phyloP scores from a whole-genome alignment of 2,329 filamentous ascomycete species.

The Epichloe gansuensis region DNA sequence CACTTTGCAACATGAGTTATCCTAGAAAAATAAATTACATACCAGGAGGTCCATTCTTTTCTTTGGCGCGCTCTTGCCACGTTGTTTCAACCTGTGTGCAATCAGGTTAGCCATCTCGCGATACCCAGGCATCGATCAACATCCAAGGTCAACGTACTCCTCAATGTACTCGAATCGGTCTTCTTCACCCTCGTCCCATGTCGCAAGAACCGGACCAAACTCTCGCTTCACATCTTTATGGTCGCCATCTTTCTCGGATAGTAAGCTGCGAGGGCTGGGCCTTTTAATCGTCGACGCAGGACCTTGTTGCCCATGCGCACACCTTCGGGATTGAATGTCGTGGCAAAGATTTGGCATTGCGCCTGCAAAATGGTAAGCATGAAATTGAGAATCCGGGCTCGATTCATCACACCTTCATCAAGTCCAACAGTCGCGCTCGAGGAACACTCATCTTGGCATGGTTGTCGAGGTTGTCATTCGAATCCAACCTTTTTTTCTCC shows the following conservation, averaged over 20 bases:
- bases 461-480: constrained; percentile 14
- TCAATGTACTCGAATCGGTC: constrained; percentile 66
- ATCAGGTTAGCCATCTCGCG: constrained; percentile 16
- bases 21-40: constrained; percentile 8
- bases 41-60: constrained; percentile 57
- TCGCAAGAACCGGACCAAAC: constrained; percentile 54
- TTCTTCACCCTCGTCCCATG: constrained; percentile 64
- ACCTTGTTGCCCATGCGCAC: constrained; percentile 83
- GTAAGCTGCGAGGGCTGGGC: constrained; percentile 74
- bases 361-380: constrained; percentile 38
- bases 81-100: constrained; percentile 49
- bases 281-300: constrained; percentile 74
- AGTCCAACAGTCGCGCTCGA: constrained; percentile 51
- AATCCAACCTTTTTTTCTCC: neutral
- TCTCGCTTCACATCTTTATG: constrained; percentile 59
- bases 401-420: constrained; percentile 58
- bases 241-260: constrained; percentile 69
- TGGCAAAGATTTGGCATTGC: constrained; percentile 86
- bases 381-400: neutral
- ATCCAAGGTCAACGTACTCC: constrained; percentile 34
- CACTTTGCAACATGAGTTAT: no score
- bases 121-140: neutral
- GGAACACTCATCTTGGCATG: constrained; percentile 47
- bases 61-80: constrained; percentile 80
- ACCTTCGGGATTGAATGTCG: constrained; percentile 77